Evolutionary conservation across 441 rosid species (phyloP).

Genomic region (Eruca vesicaria): DNA sequence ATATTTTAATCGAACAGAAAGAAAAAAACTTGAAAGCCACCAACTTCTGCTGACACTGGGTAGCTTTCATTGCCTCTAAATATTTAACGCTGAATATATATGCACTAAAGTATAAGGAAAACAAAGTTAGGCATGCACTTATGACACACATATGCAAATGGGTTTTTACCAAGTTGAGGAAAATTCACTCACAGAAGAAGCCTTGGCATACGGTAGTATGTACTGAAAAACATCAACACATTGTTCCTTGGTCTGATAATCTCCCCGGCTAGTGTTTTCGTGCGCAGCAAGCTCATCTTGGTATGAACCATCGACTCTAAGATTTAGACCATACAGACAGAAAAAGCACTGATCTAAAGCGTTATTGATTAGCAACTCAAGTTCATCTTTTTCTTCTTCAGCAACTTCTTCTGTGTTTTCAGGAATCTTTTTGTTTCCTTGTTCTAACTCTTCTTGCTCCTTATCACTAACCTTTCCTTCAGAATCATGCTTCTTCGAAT

Average conservation of each 20-base stretch:
- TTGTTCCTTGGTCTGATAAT: constrained; percentile 97
- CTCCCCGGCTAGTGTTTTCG: constrained; percentile 94
- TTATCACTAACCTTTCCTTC: constrained; percentile 35
- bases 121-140: neutral
- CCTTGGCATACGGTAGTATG: constrained; percentile 89
- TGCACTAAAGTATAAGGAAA: constrained; percentile 24
- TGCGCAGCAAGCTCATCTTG: constrained; percentile 94
- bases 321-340: constrained; percentile 97
- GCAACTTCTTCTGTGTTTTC: constrained; percentile 52
- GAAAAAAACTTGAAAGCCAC: neutral
- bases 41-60: constrained; percentile 4
- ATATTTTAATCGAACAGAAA: neutral
- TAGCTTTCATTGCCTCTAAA: neutral
- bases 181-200: constrained; percentile 80
- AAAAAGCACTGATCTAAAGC: constrained; percentile 97
- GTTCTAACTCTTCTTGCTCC: constrained; percentile 40
- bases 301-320: constrained; percentile 85
- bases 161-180: constrained; percentile 26
- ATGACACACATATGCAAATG: constrained; percentile 13
- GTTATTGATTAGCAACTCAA: constrained; percentile 81
- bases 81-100: neutral
- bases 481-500: constrained; percentile 43
- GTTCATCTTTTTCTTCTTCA: constrained; percentile 88
- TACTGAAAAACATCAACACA: constrained; percentile 99
- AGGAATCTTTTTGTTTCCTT: constrained; percentile 33